phyloP scores from a whole-genome alignment of 1,139 yeast genomes.

The Yamadazyma blattariae region DNA sequence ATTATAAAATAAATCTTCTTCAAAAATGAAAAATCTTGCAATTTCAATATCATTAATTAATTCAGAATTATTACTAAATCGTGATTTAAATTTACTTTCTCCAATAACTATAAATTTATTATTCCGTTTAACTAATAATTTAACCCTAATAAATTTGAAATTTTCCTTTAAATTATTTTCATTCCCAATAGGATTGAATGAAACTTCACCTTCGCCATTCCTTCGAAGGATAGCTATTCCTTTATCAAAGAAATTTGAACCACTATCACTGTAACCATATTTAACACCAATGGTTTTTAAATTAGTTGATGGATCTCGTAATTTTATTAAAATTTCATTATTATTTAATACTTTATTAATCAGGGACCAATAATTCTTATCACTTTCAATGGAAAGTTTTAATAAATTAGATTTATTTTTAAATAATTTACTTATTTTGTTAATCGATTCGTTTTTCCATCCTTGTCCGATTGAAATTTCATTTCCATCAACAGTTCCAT shows the following conservation, averaged over 20 bases:
- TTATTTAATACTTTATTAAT: slow-evolving; percentile 49
- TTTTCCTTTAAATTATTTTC: slow-evolving; percentile 22
- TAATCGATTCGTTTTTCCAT: slow-evolving; percentile 77
- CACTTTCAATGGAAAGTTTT: slow-evolving; percentile 54
- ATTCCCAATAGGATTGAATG: slow-evolving; percentile 28
- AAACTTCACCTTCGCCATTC: slow-evolving; percentile 31
- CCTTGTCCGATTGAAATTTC: slow-evolving; percentile 63
- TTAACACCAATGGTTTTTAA: slow-evolving; percentile 65
- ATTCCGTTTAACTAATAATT: slow-evolving; percentile 42
- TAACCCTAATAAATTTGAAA: slow-evolving; percentile 48
- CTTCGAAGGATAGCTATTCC: slow-evolving; percentile 70
- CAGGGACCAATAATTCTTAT: slow-evolving; percentile 72
- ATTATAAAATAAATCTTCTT: slow-evolving; percentile 76
- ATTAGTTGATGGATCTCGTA: slow-evolving; percentile 51
- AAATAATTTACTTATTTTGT: slow-evolving; percentile 52
- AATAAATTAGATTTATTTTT: slow-evolving; percentile 51
- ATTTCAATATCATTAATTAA: slow-evolving; percentile 53
- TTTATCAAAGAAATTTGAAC: slow-evolving; percentile 68
- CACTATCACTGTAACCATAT: slow-evolving; percentile 90
- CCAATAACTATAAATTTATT: slow-evolving; percentile 51
- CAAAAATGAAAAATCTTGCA: slow-evolving; percentile 74
- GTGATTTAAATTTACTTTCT: slow-evolving; percentile 34
- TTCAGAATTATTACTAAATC: slow-evolving; percentile 22
- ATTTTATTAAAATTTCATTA: slow-evolving; percentile 71
- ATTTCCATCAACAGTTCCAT: no score